phyloP scores from a whole-genome alignment of 352 stramenopile species.

The Globisporangium carolinianum region DNA sequence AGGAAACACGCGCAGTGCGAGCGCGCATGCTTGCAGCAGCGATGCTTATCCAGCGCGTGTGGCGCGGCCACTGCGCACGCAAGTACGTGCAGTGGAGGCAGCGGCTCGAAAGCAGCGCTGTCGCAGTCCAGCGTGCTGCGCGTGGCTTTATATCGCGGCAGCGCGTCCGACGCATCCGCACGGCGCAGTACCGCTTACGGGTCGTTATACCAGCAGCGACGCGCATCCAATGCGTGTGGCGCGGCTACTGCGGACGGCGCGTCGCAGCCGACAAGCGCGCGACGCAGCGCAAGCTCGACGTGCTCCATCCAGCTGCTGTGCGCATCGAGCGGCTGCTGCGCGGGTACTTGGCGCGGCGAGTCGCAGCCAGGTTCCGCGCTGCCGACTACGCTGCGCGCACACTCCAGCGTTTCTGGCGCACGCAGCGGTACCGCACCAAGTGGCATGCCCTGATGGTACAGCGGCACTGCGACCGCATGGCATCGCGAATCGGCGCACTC shows the following conservation, averaged over 20 bases:
- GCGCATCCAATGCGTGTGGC: conserved; percentile 50
- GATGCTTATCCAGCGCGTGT: conserved; percentile 43
- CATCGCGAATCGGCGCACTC: conserved; percentile 52
- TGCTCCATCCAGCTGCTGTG: conserved; percentile 45
- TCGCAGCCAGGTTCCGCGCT: conserved; percentile 22
- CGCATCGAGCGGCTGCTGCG: conserved; percentile 42
- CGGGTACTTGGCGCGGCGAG: conserved; percentile 43
- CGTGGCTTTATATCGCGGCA: conserved; percentile 52
- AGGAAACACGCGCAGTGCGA: conserved; percentile 25
- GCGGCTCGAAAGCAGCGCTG: conserved; percentile 31
- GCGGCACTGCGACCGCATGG: conserved; percentile 45
- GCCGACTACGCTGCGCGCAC: conserved; percentile 21
- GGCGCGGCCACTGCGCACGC: conserved; percentile 38
- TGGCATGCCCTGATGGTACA: conserved; percentile 46
- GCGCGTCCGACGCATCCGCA: conserved; percentile 32
- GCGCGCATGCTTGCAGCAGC: conserved; percentile 20
- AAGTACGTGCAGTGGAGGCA: conserved; percentile 35
- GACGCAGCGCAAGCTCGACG: conserved; percentile 18
- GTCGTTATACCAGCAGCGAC: conserved; percentile 38
- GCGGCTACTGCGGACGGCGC: conserved; percentile 31
- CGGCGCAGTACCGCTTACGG: conserved; percentile 29
- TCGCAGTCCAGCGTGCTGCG: conserved; percentile 41
- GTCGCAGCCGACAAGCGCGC: conserved; percentile 22
- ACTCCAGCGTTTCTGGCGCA: conserved; percentile 54
- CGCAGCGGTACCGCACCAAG: conserved; percentile 30